A percentile compares a stretch with the other conserved stretches of the same genome.
Evolutionary conservation across 768 basidiomycete species (phyloP).

Genomic region (Lactarius pseudohatsudake): DNA sequence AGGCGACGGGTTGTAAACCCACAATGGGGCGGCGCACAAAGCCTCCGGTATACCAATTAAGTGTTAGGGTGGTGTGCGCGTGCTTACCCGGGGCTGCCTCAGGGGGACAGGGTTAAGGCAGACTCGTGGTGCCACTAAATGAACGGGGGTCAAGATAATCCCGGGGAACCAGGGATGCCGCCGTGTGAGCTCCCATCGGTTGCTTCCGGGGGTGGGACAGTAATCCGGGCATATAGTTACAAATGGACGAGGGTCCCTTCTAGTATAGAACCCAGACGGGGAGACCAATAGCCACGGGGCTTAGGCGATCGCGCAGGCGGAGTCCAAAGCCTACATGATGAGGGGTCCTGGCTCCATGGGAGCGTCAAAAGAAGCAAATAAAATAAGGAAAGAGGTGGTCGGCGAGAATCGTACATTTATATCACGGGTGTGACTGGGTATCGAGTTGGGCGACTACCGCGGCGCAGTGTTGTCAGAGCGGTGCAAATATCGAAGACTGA

Average conservation of each 20-base stretch:
- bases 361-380: constrained; percentile 4
- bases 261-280: constrained; percentile 13
- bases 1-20: neutral
- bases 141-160: constrained; percentile 8
- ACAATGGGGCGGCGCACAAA: constrained; percentile 6
- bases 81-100: constrained; percentile 7
- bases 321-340: constrained; percentile 10
- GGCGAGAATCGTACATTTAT: neutral
- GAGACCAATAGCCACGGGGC: constrained; percentile 9
- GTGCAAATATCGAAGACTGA: neutral
- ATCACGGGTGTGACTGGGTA: neutral
- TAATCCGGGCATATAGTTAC: constrained; percentile 4
- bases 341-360: neutral
- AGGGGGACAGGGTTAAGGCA: constrained; percentile 4
- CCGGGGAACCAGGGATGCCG: neutral
- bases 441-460: neutral
- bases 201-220: constrained; percentile 6
- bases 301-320: constrained; percentile 19
- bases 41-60: neutral
- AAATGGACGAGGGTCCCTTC: constrained; percentile 13
- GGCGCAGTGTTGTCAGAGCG: neutral
- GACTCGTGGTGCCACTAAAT: constrained; percentile 15
- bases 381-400: neutral
- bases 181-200: constrained; percentile 12
- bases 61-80: constrained; percentile 3